These are phyloP conservation scores for Mucor indicus DNA, from an alignment of 371 early-diverging fungal genomes.

Conservation along the genomic window DNA sequence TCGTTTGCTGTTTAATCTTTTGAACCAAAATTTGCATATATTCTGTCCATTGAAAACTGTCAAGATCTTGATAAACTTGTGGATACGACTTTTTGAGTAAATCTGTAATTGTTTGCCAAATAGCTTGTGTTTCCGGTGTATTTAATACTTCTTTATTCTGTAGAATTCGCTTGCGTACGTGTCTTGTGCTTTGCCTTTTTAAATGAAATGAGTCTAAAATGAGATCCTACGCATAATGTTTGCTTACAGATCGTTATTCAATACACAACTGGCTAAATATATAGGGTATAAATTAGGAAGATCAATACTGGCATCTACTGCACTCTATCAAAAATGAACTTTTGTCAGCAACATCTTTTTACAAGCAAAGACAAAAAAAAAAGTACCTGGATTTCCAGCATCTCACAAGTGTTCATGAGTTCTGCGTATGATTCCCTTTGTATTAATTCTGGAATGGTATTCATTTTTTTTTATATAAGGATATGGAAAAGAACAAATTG, in stretches of 20 bases:
- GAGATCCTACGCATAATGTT: too few relatives aligned
- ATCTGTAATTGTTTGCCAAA: conserved; percentile 20
- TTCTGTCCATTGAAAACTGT: conserved; percentile 19
- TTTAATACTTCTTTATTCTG: not conserved
- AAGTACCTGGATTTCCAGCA: conserved; percentile 24
- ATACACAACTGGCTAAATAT: conserved; percentile 21
- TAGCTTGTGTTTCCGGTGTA: conserved; percentile 23
- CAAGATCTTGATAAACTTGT: conserved; percentile 17
- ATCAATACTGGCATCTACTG: conserved; percentile 3
- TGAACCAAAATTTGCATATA: conserved; percentile 12
- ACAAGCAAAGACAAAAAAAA: not conserved
- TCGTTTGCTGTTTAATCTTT: conserved; percentile 11
- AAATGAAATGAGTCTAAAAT: too few relatives aligned
- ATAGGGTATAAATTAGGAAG: conserved; percentile 21
- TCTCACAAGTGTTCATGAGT: conserved; percentile 22
- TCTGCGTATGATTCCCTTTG: conserved; percentile 8
- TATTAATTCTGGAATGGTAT: conserved; percentile 1
- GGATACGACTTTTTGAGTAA: conserved; percentile 20
- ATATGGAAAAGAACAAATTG: too few relatives aligned
- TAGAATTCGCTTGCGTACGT: conserved; percentile 27
- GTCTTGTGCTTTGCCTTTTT: conserved; percentile 24
- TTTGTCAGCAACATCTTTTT: not conserved
- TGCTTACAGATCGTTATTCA: conserved; percentile 28
- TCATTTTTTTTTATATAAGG: conserved; percentile 4
- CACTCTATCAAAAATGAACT: conserved; percentile 2